These are phyloP conservation scores for Podila clonocystis DNA, from an alignment of 192 early-diverging fungal genomes.

Conservation along the genomic window DNA sequence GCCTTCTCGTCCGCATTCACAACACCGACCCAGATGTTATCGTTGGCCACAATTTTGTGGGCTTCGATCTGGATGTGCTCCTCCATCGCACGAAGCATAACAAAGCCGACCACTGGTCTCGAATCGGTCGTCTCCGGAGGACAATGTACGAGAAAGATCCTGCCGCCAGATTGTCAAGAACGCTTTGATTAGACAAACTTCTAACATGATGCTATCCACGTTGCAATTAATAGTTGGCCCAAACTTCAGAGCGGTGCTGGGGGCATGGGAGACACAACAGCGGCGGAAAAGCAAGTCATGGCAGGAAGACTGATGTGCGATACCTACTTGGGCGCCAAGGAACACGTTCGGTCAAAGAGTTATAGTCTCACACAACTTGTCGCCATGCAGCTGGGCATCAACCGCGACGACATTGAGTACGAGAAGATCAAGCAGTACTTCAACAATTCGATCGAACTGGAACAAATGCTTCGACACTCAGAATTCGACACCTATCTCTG, in stretches of 20 bases:
- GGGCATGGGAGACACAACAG: constrained; percentile 82
- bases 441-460: constrained; percentile 62
- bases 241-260: constrained; percentile 84
- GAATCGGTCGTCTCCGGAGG: constrained; percentile 86
- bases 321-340: constrained; percentile 90
- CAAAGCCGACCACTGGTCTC: constrained; percentile 84
- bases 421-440: constrained; percentile 82
- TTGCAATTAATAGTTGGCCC: constrained; percentile 72
- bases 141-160: constrained; percentile 57
- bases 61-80: constrained; percentile 93
- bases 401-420: constrained; percentile 86
- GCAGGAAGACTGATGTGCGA: constrained; percentile 93
- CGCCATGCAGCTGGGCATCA: constrained; percentile 76
- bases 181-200: too few relatives aligned
- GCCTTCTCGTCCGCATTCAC: constrained; percentile 78
- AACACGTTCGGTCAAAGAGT: constrained; percentile 85
- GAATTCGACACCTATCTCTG: constrained; percentile 86
- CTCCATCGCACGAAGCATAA: constrained; percentile 92
- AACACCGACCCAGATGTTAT: constrained; percentile 90
- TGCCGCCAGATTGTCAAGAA: too few relatives aligned
- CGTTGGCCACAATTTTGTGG: constrained; percentile 96
- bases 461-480: constrained; percentile 81
- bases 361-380: constrained; percentile 87
- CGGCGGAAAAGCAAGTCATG: constrained; percentile 77
- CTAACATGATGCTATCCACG: too few relatives aligned